phyloP scores from a whole-genome alignment of 2,329 filamentous ascomycete species.

The Xylariaceae sp. region DNA sequence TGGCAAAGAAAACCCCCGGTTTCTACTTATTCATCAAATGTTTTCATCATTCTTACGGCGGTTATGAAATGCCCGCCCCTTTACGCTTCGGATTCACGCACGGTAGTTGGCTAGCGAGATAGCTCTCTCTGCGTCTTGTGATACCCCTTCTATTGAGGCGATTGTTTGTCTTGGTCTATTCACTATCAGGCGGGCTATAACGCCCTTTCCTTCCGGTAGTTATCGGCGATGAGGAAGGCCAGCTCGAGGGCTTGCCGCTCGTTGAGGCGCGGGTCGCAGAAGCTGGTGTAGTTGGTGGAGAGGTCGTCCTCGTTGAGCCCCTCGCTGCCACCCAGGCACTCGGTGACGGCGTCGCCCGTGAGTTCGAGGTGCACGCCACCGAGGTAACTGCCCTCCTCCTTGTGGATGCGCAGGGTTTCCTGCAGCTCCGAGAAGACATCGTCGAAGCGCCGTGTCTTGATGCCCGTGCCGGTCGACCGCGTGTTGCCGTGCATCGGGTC shows the following conservation, averaged over 20 bases:
- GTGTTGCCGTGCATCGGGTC: slow-evolving; percentile 97
- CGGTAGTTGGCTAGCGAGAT: no score
- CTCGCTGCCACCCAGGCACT: slow-evolving; percentile 88
- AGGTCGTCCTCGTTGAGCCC: slow-evolving; percentile 84
- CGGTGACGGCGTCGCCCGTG: slow-evolving; percentile 92
- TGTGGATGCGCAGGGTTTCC: slow-evolving; percentile 79
- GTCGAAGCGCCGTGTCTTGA: slow-evolving; percentile 90
- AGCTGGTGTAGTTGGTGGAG: slow-evolving; percentile 87
- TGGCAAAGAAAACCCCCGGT: no score
- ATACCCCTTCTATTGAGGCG: not conserved
- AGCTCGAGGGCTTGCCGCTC: slow-evolving; percentile 97
- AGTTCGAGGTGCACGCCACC: slow-evolving; percentile 94
- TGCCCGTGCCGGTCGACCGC: slow-evolving; percentile 63
- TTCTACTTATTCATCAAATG: no score
- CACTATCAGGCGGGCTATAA: slow-evolving; percentile 5
- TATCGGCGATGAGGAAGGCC: slow-evolving; percentile 87
- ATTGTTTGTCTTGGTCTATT: not conserved
- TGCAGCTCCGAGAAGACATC: slow-evolving; percentile 86
- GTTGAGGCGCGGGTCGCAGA: slow-evolving; percentile 91
- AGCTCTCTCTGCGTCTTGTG: no score
- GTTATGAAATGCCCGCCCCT: no score
- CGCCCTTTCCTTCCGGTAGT: slow-evolving; percentile 50
- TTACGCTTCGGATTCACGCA: no score
- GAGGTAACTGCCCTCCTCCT: slow-evolving; percentile 76
- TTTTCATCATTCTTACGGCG: no score